Evolutionary conservation across 371 early-diverging fungal genomes (phyloP).

Genomic region (Phascolomyces articulosus): DNA sequence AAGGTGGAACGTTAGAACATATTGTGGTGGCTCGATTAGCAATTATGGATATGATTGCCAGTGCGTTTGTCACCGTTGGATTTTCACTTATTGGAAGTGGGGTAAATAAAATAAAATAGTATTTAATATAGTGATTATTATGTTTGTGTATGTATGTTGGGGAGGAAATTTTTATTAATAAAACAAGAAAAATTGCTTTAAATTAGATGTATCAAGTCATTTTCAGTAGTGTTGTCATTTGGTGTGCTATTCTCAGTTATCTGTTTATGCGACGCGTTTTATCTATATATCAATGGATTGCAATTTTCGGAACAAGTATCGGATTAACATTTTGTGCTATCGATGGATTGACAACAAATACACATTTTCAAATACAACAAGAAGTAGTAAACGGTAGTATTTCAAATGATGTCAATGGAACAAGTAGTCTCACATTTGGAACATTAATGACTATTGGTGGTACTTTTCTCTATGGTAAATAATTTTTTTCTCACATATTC

Average conservation of each 20-base stretch:
- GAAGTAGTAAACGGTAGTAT: no score
- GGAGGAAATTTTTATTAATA: no score
- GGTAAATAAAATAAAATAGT: constrained; percentile 24
- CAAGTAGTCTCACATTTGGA: constrained; percentile 32
- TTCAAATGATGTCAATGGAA: no score
- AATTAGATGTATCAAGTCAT: constrained; percentile 79
- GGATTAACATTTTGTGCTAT: constrained; percentile 56
- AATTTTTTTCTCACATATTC: no score
- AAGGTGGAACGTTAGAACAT: constrained; percentile 42
- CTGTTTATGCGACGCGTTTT: constrained; percentile 59
- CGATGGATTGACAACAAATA: constrained; percentile 25
- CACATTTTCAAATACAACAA: not conserved
- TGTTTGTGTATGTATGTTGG: no score
- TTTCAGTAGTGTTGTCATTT: constrained; percentile 74
- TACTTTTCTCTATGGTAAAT: constrained; percentile 59
- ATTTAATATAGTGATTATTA: not conserved
- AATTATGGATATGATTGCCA: constrained; percentile 69
- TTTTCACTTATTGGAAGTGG: constrained; percentile 78
- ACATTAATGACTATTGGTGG: constrained; percentile 57
- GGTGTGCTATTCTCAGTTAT: constrained; percentile 71
- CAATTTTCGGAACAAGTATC: constrained; percentile 65
- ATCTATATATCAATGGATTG: constrained; percentile 59
- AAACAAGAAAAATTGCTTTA: no score
- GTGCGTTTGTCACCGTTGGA: constrained; percentile 70
- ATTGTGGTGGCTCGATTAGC: constrained; percentile 54